These are phyloP conservation scores for Rhizophora apiculata DNA, from an alignment of 345 rosid genomes.

Conservation along the genomic window DNA sequence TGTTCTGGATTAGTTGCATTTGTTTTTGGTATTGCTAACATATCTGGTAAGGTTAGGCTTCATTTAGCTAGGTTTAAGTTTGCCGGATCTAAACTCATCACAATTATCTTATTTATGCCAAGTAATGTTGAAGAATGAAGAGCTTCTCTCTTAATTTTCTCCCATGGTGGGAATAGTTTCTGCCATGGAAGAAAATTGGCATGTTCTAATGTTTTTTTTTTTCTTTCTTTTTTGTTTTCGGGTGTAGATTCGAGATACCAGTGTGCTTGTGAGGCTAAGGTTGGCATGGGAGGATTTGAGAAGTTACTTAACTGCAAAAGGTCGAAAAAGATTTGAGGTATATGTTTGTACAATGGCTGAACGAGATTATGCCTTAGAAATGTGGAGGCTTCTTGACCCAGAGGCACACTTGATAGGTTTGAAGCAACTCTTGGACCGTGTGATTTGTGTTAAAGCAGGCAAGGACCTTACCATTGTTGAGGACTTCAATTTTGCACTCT, in stretches of 20 bases:
- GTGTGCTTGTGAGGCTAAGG: slow-evolving; percentile 97
- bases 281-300: slow-evolving; percentile 98
- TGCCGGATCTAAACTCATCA: too few relatives aligned
- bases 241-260: slow-evolving; percentile 87
- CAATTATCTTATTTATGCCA: too few relatives aligned
- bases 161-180: too few relatives aligned
- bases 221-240: slow-evolving; percentile 23
- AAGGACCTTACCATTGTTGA: slow-evolving; percentile 18
- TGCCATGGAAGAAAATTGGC: too few relatives aligned
- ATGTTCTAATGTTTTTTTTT: too few relatives aligned
- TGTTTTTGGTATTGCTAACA: too few relatives aligned
- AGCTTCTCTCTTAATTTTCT: too few relatives aligned
- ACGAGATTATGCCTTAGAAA: slow-evolving; percentile 98
- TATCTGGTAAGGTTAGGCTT: too few relatives aligned
- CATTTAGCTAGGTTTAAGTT: too few relatives aligned
- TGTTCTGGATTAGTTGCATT: too few relatives aligned
- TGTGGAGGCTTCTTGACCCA: slow-evolving; percentile 99
- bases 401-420: slow-evolving; percentile 69
- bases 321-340: slow-evolving; percentile 95
- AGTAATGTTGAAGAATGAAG: too few relatives aligned
- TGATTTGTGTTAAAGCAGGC: slow-evolving; percentile 95
- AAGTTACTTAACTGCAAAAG: slow-evolving; percentile 88
- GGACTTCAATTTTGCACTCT: neutral
- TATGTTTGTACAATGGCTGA: slow-evolving; percentile 99
- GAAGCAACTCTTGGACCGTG: slow-evolving; percentile 72